Percentiles rank a stretch among this genome's conserved stretches.
Evolutionary conservation across 2,329 filamentous ascomycete species (phyloP).

Genomic region (Aspergillus melleus): DNA sequence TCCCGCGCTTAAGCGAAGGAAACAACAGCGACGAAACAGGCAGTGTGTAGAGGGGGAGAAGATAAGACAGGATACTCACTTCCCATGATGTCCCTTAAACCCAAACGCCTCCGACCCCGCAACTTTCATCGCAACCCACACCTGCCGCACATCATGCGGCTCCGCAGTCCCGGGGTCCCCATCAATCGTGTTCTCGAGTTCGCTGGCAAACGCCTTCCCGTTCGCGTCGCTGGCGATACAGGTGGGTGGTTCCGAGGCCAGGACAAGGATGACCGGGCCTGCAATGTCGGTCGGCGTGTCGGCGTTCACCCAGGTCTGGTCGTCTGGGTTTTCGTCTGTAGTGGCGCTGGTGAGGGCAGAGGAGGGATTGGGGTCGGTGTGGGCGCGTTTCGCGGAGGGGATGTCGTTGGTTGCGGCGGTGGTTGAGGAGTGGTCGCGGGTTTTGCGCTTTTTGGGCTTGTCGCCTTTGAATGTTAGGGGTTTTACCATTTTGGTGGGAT

Average conservation of each 20-base stretch:
- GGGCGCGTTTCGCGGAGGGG: constrained; percentile 23
- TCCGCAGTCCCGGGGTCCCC: constrained; percentile 80
- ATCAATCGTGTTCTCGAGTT: constrained; percentile 85
- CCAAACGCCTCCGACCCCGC: constrained; percentile 78
- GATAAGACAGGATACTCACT: constrained; percentile 47
- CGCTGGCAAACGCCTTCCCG: constrained; percentile 80
- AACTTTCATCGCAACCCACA: constrained; percentile 86
- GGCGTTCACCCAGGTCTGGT: constrained; percentile 90
- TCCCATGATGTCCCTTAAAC: constrained; percentile 88
- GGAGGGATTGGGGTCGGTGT: constrained; percentile 8
- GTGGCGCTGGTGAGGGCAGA: not conserved
- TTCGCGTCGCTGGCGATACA: constrained; percentile 82
- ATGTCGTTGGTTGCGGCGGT: not conserved
- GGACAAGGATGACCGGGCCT: constrained; percentile 79
- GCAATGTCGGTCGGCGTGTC: constrained; percentile 71
- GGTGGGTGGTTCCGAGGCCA: constrained; percentile 71
- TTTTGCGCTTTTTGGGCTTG: constrained; percentile 89
- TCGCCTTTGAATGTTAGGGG: constrained; percentile 95
- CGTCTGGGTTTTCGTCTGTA: constrained; percentile 48
- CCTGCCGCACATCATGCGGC: constrained; percentile 92
- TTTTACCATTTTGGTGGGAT: constrained; percentile 59
- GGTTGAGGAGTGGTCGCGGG: constrained; percentile 42
- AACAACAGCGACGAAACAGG: not conserved
- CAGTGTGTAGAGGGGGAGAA: not conserved
- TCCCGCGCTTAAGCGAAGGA: too few species aligned